These are phyloP conservation scores for Dinochytrium kinnereticum DNA, from an alignment of 371 early-diverging fungal genomes.

Conservation along the genomic window DNA sequence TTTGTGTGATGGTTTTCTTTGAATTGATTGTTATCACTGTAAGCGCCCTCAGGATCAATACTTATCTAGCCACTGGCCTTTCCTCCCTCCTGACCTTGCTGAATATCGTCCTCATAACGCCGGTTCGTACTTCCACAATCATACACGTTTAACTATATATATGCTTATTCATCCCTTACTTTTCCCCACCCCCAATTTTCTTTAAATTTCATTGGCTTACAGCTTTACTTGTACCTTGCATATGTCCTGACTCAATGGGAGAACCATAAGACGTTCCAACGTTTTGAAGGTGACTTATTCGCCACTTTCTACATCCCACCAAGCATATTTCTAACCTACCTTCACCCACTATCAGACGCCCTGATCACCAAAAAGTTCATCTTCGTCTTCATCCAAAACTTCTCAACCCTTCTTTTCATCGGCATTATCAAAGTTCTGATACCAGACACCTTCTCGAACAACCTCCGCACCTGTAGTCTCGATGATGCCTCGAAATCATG, in stretches of 20 bases:
- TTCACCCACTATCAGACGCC: conserved; percentile 35
- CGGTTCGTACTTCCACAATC: conserved; percentile 30
- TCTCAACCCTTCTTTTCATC: conserved; percentile 59
- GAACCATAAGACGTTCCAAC: conserved; percentile 37
- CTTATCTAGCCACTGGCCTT: background rate
- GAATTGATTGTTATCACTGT: conserved; percentile 17
- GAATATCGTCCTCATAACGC: conserved; percentile 45
- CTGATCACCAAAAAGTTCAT: conserved; percentile 61
- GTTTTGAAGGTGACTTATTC: conserved; percentile 27
- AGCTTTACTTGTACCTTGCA: conserved; percentile 29
- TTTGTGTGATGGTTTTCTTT: conserved; percentile 31
- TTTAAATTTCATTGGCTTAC: background rate
- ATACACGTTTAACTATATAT: background rate
- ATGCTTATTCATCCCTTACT: background rate
- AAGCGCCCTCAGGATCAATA: background rate
- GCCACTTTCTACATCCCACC: background rate
- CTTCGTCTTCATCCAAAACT: conserved; percentile 64
- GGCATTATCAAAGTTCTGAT: conserved; percentile 56
- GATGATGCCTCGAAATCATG: conserved; percentile 40
- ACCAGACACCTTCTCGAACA: conserved; percentile 1
- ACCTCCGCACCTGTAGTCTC: conserved; percentile 17
- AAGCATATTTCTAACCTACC: background rate
- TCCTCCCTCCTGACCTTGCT: conserved; percentile 22
- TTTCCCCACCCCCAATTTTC: too few species aligned
- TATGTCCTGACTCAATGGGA: conserved; percentile 29